A percentile compares a stretch with the other conserved stretches of the same genome.
phyloP scores from a whole-genome alignment of 768 basidiomycete species.

The Suillus paluster region DNA sequence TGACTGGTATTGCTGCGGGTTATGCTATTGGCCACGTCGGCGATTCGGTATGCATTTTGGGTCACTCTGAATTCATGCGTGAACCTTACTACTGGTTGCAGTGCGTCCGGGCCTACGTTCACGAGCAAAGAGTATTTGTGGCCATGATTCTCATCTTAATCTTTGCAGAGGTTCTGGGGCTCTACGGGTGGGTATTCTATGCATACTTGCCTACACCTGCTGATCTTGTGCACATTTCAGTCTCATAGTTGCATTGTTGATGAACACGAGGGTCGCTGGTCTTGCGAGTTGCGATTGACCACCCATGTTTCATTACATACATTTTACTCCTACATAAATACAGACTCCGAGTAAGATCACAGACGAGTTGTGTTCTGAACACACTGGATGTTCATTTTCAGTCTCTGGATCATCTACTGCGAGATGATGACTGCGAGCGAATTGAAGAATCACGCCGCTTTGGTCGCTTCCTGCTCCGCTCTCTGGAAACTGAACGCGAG shows the following conservation, averaged over 20 bases:
- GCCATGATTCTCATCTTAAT: slow-evolving; percentile 97
- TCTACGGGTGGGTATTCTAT: slow-evolving; percentile 68
- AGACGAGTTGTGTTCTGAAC: background rate
- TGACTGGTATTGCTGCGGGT: slow-evolving; percentile 91
- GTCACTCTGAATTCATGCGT: background rate
- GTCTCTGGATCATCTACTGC: slow-evolving; percentile 17
- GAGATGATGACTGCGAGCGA: slow-evolving; percentile 19
- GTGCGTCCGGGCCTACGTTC: slow-evolving; percentile 91
- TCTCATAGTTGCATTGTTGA: slow-evolving; percentile 87
- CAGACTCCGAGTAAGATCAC: background rate
- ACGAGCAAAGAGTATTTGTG: slow-evolving; percentile 91
- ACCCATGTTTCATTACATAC: slow-evolving; percentile 1
- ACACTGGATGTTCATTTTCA: slow-evolving; percentile 14
- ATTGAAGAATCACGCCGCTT: slow-evolving; percentile 21
- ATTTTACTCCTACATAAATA: slow-evolving; percentile 19
- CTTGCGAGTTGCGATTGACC: slow-evolving; percentile 29
- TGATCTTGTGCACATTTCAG: slow-evolving; percentile 35
- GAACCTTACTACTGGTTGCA: slow-evolving; percentile 30
- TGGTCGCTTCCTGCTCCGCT: slow-evolving; percentile 46
- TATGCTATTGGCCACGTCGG: slow-evolving; percentile 95
- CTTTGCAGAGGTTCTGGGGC: slow-evolving; percentile 87
- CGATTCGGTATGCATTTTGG: slow-evolving; percentile 71
- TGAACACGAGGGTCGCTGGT: slow-evolving; percentile 78
- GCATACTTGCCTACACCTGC: background rate
- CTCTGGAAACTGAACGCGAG: slow-evolving; percentile 50